Evolutionary conservation across 2,329 filamentous ascomycete species (phyloP), one percentile per base, ranked within the genome.

Genomic region (Botrytis paeoniae): DNA sequence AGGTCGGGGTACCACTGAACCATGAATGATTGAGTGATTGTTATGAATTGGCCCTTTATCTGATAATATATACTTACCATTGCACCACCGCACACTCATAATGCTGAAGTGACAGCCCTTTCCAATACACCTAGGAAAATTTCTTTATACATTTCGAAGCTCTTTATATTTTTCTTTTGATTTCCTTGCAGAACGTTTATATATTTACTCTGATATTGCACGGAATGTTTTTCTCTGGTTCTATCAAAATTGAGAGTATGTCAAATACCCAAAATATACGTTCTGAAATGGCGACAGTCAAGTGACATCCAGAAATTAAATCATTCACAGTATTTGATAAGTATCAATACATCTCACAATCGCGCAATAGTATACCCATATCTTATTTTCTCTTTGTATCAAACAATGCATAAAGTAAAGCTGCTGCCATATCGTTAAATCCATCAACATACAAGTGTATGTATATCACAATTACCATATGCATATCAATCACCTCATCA

Each of bases 11-110:
- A 68, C 65, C 65, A 57, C 65, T 57, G 65, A 68, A 41, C 65
- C 48, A 68, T 32, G 10, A 41, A 54, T 4, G 35, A 4, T 32
- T 68, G 6, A 25, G 25, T 57, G 35, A 25, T 57, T 41, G 48
- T 2, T 45, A 1, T 0, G 32, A 35, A 9, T 2, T 7, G 0
- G n/a, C n/a, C n/a, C 12, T 3, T 3, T 1, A 0, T 62, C 0
- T 8, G 14, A 2, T 1, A 22, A 3, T 63, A 41, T 63, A 63
- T 29, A 4, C 3, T n/a, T 8, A 32, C 1, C 1, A 2, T 3
- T 0, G 0, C 3, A 43, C 1, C 1, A 1, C 5, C 1, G 0
- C 2, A 18, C 0, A 37, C 18, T 12, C 22, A 60, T 22, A 25
- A 35, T 12, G 8, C 7, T 20, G 1, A 12, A 10, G 7, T 10